These are phyloP conservation scores for Hordeum vulgare DNA, from an alignment of 176 grass and related monocot genomes.

Conservation along the genomic window DNA sequence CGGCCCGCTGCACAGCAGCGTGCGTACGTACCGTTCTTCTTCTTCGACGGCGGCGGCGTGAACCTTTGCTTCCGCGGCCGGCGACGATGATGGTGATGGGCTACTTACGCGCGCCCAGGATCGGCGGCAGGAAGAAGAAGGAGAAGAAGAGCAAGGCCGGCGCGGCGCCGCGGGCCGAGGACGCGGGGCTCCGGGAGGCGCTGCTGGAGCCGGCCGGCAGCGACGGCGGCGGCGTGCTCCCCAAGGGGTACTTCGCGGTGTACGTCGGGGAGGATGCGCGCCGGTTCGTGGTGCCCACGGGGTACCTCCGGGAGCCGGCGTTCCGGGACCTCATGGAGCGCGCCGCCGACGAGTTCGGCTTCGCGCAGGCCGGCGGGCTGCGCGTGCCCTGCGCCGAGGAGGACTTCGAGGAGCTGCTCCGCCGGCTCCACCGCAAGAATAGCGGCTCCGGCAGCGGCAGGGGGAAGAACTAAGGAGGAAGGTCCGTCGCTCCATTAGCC, in stretches of 20 bases:
- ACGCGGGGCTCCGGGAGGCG: constrained; percentile 12
- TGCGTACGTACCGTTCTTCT: background rate
- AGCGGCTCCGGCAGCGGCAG: background rate
- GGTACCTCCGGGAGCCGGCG: constrained; percentile 36
- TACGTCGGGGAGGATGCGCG: constrained; percentile 46
- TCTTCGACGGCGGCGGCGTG: background rate
- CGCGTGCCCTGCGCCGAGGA: constrained; percentile 50
- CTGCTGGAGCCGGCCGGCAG: constrained; percentile 26
- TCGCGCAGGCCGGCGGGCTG: constrained; percentile 45
- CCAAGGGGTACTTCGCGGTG: constrained; percentile 64
- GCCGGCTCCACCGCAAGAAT: constrained; percentile 17
- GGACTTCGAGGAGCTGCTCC: constrained; percentile 39
- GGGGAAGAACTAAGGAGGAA: constrained; percentile 12
- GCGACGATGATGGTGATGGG: constrained; percentile 39
- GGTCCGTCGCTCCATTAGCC: background rate
- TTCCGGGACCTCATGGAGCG: constrained; percentile 58
- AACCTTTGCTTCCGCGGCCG: background rate
- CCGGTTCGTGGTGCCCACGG: constrained; percentile 56
- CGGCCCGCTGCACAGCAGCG: background rate
- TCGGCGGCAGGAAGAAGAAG: background rate
- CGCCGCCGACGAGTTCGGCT: constrained; percentile 69
- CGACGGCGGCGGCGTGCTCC: constrained; percentile 4
- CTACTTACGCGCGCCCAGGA: constrained; percentile 30
- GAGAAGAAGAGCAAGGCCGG: background rate
- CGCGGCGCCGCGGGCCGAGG: background rate